These are phyloP conservation scores for Sorghum bicolor DNA, from an alignment of 176 grass and related monocot genomes.

Conservation along the genomic window DNA sequence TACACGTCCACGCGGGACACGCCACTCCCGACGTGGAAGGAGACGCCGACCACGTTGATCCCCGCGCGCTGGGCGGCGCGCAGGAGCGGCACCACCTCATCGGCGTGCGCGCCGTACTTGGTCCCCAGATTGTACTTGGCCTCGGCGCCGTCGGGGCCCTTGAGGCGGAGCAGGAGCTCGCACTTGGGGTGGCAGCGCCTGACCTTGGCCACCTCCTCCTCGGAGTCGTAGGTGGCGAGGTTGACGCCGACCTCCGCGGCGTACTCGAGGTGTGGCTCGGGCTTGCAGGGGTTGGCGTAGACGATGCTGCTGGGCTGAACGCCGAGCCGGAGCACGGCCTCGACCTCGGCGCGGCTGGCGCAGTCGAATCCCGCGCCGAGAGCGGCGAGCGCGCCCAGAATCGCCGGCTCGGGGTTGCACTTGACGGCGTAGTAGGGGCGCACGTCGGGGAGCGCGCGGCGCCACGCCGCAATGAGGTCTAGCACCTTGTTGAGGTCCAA, in stretches of 20 bases:
- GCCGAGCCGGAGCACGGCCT: slow-evolving; percentile 28
- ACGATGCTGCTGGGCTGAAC: slow-evolving; percentile 6
- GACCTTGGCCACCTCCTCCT: slow-evolving; percentile 38
- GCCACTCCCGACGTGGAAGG: slow-evolving; percentile 45
- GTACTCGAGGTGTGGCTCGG: slow-evolving; percentile 39
- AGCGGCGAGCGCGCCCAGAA: slow-evolving; percentile 24
- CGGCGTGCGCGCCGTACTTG: slow-evolving; percentile 31
- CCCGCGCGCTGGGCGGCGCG: slow-evolving; percentile 6
- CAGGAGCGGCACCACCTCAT: slow-evolving; percentile 33
- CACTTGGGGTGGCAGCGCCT: slow-evolving; percentile 20
- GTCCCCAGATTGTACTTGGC: neutral
- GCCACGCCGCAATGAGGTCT: neutral
- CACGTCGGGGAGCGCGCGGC: slow-evolving; percentile 19
- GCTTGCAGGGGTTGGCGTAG: slow-evolving; percentile 51
- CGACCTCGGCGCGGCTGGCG: slow-evolving; percentile 46
- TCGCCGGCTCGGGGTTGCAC: slow-evolving; percentile 25
- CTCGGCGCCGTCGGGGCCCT: slow-evolving; percentile 34
- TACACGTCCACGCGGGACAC: slow-evolving; percentile 1
- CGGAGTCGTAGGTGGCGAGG: slow-evolving; percentile 45
- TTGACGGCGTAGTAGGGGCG: slow-evolving; percentile 49
- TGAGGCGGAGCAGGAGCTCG: slow-evolving; percentile 43
- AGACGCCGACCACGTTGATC: slow-evolving; percentile 12
- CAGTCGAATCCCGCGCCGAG: slow-evolving; percentile 37
- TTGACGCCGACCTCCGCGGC: slow-evolving; percentile 25
- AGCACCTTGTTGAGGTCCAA: slow-evolving; percentile 16